Evolutionary conservation across 495 filamentous ascomycete genomes (phyloP), one percentile per base, ranked within the genome.

Genomic region (Evansstolkia leycettana): DNA sequence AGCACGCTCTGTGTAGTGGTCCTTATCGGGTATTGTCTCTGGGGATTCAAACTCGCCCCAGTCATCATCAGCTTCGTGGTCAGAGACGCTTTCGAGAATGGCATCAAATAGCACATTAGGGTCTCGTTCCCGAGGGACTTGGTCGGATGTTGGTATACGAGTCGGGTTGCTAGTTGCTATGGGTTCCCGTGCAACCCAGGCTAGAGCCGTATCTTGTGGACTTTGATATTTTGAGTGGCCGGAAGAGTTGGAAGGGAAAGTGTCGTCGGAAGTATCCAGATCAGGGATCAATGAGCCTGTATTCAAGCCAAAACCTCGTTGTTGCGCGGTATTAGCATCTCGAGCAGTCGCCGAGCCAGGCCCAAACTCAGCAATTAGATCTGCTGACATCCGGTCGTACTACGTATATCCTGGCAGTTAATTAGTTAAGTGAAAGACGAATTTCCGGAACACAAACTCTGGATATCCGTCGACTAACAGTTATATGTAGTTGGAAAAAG

Each of bases 1-100:
- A 17, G 31, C n/a, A 11, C 28, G 31, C 18, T 18, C 10, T 34
- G 33, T 38, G 16, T 48, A 17, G 40, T 38, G 4, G 78, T 64
- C 48, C 79, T 86, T 19, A 64, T 70, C 33, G 69, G 76, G 3
- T 70, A 74, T 26, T 15, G 31, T 30, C 15, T 58, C 52, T 23
- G 76, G 70, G 10, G 67, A 67, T 46, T 82, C 81, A 43, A 86
- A 86, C 37, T 84, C 80, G 10, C 81, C 80, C 72, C 79, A 86
- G 9, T 76, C 80, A 47, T 84, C 80, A 23, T 81, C 75, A 5
- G 69, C 68, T 13, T 64, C 57, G 17, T 55, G 5, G 20, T 9
- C 42, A 7, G 46, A 39, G 12, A 47, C 41, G 12, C 41, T 41
- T 33, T 68, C 67, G 12, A 52, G 42, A 17, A 50, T 46, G 3